Evolutionary conservation across 176 grass and related monocot species (phyloP).

Genomic region (Aegilops bicornis): DNA sequence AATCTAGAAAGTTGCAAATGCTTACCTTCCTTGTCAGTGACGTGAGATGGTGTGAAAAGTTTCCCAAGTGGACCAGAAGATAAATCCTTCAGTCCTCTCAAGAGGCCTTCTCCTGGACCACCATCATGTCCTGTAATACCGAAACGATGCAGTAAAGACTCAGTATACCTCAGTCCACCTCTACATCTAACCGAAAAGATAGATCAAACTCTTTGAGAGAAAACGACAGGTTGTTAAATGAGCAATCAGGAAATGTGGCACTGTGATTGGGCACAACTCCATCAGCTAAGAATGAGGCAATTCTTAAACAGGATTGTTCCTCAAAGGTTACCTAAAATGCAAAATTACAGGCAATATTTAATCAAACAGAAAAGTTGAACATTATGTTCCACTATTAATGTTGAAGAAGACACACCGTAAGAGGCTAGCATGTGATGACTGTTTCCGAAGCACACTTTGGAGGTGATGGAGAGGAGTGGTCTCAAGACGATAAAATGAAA

Average conservation of each 20-base stretch:
- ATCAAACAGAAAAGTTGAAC: constrained; percentile 27
- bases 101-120: constrained; percentile 80
- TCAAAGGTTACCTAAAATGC: constrained; percentile 76
- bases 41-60: constrained; percentile 76
- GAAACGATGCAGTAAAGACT: constrained; percentile 84
- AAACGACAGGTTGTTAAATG: constrained; percentile 66
- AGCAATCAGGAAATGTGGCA: constrained; percentile 56
- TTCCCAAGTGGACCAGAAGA: constrained; percentile 91
- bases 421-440: constrained; percentile 81
- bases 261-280: constrained; percentile 59
- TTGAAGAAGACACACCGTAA: constrained; percentile 55
- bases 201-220: constrained; percentile 91
- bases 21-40: constrained; percentile 56
- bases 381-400: constrained; percentile 19
- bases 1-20: constrained; percentile 17
- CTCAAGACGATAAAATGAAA: constrained; percentile 94
- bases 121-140: constrained; percentile 91
- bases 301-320: constrained; percentile 94
- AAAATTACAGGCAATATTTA: constrained; percentile 27
- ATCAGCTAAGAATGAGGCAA: constrained; percentile 92
- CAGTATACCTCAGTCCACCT: constrained; percentile 90
- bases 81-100: constrained; percentile 89
- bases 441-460: constrained; percentile 92
- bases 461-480: constrained; percentile 73
- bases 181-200: constrained; percentile 68